Conservation (phyloP, 1,284 basidiomycete species). For the Puccinia triticina region DNA sequence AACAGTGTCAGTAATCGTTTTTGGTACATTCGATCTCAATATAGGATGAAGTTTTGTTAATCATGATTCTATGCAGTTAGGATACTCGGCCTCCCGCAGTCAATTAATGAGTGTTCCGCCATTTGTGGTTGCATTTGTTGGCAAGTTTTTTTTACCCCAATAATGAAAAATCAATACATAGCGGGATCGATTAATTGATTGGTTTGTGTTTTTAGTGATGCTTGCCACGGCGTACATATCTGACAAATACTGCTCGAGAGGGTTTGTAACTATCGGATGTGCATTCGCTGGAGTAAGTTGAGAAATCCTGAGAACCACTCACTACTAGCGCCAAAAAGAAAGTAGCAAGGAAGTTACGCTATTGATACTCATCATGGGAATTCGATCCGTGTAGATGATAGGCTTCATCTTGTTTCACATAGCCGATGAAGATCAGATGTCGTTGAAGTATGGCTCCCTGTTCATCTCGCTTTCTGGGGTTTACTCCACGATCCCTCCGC, state of each 20-base stretch:
- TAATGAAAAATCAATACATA: background rate
- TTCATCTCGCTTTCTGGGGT: conserved; percentile 43
- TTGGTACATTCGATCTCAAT: background rate
- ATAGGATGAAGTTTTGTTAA: background rate
- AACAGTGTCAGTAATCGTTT: conserved; percentile 8
- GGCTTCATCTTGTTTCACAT: conserved; percentile 39
- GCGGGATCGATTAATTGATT: too few species aligned
- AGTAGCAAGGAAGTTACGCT: too few species aligned
- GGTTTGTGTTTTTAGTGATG: conserved; percentile 32
- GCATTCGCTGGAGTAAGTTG: conserved; percentile 29
- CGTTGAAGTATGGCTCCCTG: conserved; percentile 44
- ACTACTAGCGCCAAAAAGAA: background rate
- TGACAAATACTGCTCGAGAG: conserved; percentile 34
- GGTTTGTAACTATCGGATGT: conserved; percentile 18
- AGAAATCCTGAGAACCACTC: background rate
- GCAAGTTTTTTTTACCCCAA: conserved; percentile 14
- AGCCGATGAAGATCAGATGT: conserved; percentile 2
- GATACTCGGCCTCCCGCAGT: conserved; percentile 26
- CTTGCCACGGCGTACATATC: conserved; percentile 39
- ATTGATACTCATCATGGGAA: background rate
- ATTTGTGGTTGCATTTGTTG: conserved; percentile 29
- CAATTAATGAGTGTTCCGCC: conserved; percentile 49
- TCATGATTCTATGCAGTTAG: conserved; percentile 23
- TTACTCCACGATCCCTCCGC: conserved; percentile 38
- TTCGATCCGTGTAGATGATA: conserved; percentile 17